Evolutionary conservation across 495 filamentous ascomycete species (phyloP).

Genomic region (Daldinia vernicosa): DNA sequence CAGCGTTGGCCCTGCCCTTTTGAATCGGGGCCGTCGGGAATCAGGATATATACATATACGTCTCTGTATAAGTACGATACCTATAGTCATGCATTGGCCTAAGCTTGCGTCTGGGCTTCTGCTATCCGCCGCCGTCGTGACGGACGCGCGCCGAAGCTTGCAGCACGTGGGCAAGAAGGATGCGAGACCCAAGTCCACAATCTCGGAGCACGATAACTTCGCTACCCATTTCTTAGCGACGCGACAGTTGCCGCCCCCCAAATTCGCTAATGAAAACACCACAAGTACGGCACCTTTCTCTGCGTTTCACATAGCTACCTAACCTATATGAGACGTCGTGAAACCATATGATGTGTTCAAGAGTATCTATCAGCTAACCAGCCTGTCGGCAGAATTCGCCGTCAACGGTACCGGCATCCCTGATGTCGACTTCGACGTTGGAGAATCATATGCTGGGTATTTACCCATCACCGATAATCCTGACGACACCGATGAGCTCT

Average conservation of each 20-base stretch:
- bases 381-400: conserved; percentile 62
- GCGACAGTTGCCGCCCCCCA: conserved; percentile 37
- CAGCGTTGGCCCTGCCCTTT: not conserved
- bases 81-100: conserved; percentile 44
- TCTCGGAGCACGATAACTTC: conserved; percentile 1
- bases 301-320: not conserved
- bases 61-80: conserved; percentile 4
- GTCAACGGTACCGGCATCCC: conserved; percentile 76
- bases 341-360: not conserved
- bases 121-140: conserved; percentile 39
- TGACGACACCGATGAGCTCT: conserved; percentile 67
- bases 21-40: not conserved
- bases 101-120: conserved; percentile 41
- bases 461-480: conserved; percentile 66
- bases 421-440: conserved; percentile 79
- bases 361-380: not conserved
- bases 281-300: conserved; percentile 35
- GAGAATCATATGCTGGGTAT: conserved; percentile 82
- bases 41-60: not conserved
- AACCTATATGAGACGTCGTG: not conserved
- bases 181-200: conserved; percentile 6
- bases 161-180: conserved; percentile 52
- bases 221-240: conserved; percentile 41
- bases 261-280: conserved; percentile 51
- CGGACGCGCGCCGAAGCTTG: conserved; percentile 46